Base-by-base conservation (phyloP, 768 basidiomycete genomes). In the Boletus vermiculosoides region DNA sequence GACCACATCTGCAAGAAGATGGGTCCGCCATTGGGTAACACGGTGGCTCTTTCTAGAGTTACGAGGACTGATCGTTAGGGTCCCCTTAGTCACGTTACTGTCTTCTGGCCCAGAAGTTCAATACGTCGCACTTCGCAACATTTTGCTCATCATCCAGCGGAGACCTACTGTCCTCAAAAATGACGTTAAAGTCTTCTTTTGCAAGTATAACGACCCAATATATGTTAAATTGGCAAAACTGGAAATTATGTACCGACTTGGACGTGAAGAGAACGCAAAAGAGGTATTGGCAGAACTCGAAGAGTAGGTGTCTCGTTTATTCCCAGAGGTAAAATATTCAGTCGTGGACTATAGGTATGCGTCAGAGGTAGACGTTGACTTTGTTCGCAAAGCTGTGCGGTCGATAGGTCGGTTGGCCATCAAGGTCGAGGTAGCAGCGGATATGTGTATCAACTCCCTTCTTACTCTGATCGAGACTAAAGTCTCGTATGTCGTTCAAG, bases 161-260 rank as follows among this genome's bases (percentile, higher is more conserved):
- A 83, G 97, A 31, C 94, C 97, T 4, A 74, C 86, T 13, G 92
- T 99, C 33, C 78, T 99, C 41, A 91, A 91, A 74, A 97, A 97
- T 74, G 97, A 98, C 69, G 96, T 99, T 67, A 94, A 94, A 66
- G 95, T 98, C 15, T 98, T 99, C 76, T 99, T 99, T 76, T 98
- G 94, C 89, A 98, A 99, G 74, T 99, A 98, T 73, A 98, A 98
- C 71, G 97, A 98, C 66, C 97, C 97, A 3, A 97, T 98, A 63
- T 99, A 98, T 71, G 93, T 98, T 71, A 98, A 99, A 71, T 81
- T 99, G 31, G 96, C 95, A 49, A 98, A 99, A 66, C 79, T 99
- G 51, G 97, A 98, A 73, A 98, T 98, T 67, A 98, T 99, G 92
- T 98, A 98, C 73, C 87, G 97, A 11, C 80, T 99, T 20, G 94